A percentile compares a stretch with the other conserved stretches of the same genome.
Conservation (phyloP, 2,329 filamentous ascomycete species). For the Escovopsis sp. region DNA sequence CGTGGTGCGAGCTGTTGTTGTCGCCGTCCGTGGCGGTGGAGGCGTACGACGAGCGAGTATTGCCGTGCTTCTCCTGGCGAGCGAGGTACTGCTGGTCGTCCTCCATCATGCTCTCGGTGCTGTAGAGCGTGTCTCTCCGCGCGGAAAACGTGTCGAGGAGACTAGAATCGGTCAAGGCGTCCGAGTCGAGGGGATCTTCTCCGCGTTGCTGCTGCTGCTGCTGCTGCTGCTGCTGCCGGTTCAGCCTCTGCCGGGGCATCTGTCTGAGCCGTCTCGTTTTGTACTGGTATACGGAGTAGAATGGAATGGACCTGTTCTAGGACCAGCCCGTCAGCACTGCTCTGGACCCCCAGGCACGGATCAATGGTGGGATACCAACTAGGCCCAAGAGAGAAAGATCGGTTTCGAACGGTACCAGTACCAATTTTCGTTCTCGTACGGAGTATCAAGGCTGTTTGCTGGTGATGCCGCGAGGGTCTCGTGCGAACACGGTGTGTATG, state of each 20-base stretch:
- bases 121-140: conserved; percentile 5
- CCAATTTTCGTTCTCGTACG: no score
- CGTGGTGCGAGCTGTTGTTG: conserved; percentile 36
- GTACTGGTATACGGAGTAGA: no score
- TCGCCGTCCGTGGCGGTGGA: conserved; percentile 10
- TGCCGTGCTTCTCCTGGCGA: background rate
- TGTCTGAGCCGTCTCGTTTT: background rate
- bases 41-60: background rate
- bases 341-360: no score
- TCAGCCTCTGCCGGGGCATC: conserved; percentile 14
- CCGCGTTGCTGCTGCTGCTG: conserved; percentile 9
- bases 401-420: no score
- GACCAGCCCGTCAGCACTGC: no score
- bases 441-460: no score
- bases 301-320: no score
- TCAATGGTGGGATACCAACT: no score
- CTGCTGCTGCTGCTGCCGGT: conserved; percentile 16
- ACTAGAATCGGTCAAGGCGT: conserved; percentile 33
- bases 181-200: conserved; percentile 19
- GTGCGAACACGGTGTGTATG: no score
- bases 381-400: no score
- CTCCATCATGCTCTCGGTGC: conserved; percentile 3
- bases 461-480: no score
- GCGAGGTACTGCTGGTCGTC: conserved; percentile 4
- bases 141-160: conserved; percentile 20